A percentile compares a stretch with the other conserved stretches of the same genome.
Conservation (phyloP, 768 basidiomycete species). For the Mycena amicta region DNA sequence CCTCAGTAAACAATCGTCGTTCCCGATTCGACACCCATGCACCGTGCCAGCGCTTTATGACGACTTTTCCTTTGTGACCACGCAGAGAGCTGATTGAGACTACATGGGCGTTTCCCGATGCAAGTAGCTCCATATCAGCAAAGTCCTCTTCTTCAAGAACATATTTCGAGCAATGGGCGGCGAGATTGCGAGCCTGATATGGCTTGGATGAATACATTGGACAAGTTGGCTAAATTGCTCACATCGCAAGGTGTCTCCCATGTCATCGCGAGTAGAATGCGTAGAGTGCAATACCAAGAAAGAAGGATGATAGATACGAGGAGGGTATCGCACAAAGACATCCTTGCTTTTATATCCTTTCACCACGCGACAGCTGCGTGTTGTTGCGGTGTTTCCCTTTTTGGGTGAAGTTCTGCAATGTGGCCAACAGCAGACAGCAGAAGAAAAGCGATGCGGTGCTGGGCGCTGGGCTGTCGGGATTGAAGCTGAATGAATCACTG, state of each 20-base stretch:
- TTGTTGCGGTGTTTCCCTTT: neutral
- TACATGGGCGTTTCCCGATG: conserved; percentile 13
- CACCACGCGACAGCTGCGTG: neutral
- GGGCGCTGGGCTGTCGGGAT: neutral
- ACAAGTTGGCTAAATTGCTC: neutral
- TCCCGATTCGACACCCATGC: conserved; percentile 2
- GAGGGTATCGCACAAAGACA: conserved; percentile 1
- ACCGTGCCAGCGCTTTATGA: conserved; percentile 20
- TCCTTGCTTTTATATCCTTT: conserved; percentile 12
- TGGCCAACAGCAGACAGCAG: neutral
- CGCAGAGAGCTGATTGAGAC: conserved; percentile 6
- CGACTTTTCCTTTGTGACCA: conserved; percentile 5
- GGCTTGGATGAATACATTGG: neutral
- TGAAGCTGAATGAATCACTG: too few species aligned
- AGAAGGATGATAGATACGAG: conserved; percentile 7
- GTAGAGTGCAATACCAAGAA: conserved; percentile 13
- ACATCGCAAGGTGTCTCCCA: conserved; percentile 15
- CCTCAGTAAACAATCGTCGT: conserved; percentile 14
- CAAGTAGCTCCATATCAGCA: neutral
- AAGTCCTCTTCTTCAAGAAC: conserved; percentile 4
- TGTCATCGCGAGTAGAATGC: conserved; percentile 2
- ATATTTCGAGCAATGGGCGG: conserved; percentile 14
- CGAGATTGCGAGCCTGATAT: conserved; percentile 17
- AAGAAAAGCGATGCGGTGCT: neutral
- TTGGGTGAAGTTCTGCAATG: neutral